These are phyloP conservation scores for Solioccasus polychromus DNA, from an alignment of 768 basidiomycete genomes.

Conservation along the genomic window DNA sequence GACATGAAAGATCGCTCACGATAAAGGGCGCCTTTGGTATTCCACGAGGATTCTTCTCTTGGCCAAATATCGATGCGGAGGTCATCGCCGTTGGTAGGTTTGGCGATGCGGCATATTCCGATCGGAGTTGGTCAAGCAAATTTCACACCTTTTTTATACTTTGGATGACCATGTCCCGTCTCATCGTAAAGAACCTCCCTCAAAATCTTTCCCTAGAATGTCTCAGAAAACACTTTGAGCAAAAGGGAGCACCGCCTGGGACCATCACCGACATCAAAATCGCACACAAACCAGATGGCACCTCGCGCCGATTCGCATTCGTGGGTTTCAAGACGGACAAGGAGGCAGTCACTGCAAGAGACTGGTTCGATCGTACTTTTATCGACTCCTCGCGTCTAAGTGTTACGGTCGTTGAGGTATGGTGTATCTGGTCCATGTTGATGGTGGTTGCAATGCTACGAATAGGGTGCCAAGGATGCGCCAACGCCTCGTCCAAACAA, in stretches of 20 bases:
- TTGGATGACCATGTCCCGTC: conserved; percentile 60
- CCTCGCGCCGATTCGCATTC: conserved; percentile 86
- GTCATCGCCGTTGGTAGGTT: conserved; percentile 12
- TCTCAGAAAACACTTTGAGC: conserved; percentile 67
- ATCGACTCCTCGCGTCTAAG: conserved; percentile 75
- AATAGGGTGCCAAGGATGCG: conserved; percentile 65
- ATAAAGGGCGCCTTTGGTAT: conserved; percentile 96
- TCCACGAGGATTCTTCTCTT: conserved; percentile 79
- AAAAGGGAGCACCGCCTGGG: conserved; percentile 56
- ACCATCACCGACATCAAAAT: conserved; percentile 86
- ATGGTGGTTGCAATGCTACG: background rate
- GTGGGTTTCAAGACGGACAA: conserved; percentile 81
- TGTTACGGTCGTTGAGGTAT: conserved; percentile 75
- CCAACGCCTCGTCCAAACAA: conserved; percentile 69
- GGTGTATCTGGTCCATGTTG: background rate
- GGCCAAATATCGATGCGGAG: conserved; percentile 30
- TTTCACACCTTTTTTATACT: background rate
- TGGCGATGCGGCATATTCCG: conserved; percentile 27
- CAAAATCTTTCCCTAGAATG: conserved; percentile 60
- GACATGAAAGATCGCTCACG: conserved; percentile 44
- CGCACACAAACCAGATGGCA: conserved; percentile 71
- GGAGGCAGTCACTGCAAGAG: conserved; percentile 70
- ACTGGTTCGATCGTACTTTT: conserved; percentile 85
- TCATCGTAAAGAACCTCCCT: conserved; percentile 82
- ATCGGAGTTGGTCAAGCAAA: conserved; percentile 16